Percentiles rank a stretch among this genome's conserved stretches.
Conservation (phyloP, 164 flowering plant genomes). For the Annona cherimola region DNA sequence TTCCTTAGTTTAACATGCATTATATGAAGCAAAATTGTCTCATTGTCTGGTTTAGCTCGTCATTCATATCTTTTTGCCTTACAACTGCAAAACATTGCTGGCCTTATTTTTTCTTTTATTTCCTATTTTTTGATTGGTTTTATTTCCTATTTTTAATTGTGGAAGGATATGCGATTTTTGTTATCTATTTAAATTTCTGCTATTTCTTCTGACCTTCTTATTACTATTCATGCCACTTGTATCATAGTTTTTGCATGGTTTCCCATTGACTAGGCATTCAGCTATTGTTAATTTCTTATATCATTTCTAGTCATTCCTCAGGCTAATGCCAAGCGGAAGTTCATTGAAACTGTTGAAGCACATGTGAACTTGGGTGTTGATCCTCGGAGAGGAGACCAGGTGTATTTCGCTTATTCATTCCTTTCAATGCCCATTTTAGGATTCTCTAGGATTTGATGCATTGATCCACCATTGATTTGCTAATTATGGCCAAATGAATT, state of each 20-base stretch:
- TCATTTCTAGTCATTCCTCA: conserved; percentile 44
- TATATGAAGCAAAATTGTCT: not conserved
- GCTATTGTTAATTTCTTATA: conserved; percentile 16
- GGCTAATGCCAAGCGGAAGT: conserved; percentile 69
- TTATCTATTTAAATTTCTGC: not conserved
- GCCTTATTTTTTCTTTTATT: not conserved
- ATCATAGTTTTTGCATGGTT: not conserved
- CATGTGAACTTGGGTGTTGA: conserved; percentile 81
- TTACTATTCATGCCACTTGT: no score
- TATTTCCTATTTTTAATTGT: not conserved
- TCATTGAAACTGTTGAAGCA: conserved; percentile 88
- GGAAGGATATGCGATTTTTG: not conserved
- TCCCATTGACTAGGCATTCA: conserved; percentile 1
- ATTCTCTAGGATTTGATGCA: not conserved
- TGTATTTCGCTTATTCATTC: conserved; percentile 12
- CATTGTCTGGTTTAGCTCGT: not conserved
- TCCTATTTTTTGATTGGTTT: not conserved
- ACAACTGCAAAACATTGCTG: not conserved
- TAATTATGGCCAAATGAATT: not conserved
- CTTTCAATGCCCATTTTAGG: not conserved
- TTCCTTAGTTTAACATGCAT: not conserved
- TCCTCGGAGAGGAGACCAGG: conserved; percentile 73
- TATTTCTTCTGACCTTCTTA: no score
- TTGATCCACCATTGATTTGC: not conserved
- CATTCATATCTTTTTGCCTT: not conserved